These are phyloP conservation scores for Phytophthora tentaculata DNA, from an alignment of 352 stramenopile species.

Conservation along the genomic window DNA sequence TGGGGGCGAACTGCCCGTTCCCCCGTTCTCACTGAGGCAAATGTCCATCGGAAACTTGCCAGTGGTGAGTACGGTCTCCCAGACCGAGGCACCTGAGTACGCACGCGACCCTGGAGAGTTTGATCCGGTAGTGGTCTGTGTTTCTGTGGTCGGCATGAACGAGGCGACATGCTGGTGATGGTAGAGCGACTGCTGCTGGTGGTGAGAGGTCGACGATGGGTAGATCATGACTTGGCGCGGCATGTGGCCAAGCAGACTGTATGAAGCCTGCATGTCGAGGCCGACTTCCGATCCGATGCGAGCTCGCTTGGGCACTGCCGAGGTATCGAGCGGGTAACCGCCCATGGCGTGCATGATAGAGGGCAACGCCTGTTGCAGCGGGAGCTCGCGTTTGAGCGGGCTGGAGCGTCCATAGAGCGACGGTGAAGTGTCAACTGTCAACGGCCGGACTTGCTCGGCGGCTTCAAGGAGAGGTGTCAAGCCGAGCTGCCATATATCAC, in stretches of 20 bases:
- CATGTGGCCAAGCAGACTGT: slow-evolving; percentile 36
- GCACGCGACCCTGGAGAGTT: slow-evolving; percentile 13
- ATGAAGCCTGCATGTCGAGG: slow-evolving; percentile 40
- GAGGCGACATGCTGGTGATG: slow-evolving; percentile 8
- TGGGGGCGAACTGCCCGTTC: slow-evolving; percentile 2
- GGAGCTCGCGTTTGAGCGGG: slow-evolving; percentile 34
- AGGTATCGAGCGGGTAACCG: slow-evolving; percentile 40
- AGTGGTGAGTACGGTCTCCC: slow-evolving; percentile 64
- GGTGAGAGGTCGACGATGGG: slow-evolving; percentile 23
- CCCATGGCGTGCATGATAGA: slow-evolving; percentile 54
- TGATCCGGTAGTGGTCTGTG: slow-evolving; percentile 23
- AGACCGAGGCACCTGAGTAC: slow-evolving; percentile 49
- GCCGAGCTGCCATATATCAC: slow-evolving; percentile 50
- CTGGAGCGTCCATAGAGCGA: slow-evolving; percentile 23
- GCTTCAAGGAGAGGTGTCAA: slow-evolving; percentile 67
- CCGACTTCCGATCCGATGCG: slow-evolving; percentile 44
- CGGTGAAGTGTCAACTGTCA: slow-evolving; percentile 20
- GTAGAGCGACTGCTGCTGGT: slow-evolving; percentile 18
- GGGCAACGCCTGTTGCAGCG: slow-evolving; percentile 29
- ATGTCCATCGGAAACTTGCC: slow-evolving; percentile 70
- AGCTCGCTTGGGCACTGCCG: slow-evolving; percentile 36
- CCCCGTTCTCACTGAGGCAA: slow-evolving; percentile 56
- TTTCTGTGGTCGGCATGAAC: slow-evolving; percentile 20
- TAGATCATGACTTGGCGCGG: slow-evolving; percentile 42
- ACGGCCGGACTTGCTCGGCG: slow-evolving; percentile 52